These are phyloP conservation scores for Mucor piriformis DNA, from an alignment of 371 early-diverging fungal species.

Conservation along the genomic window DNA sequence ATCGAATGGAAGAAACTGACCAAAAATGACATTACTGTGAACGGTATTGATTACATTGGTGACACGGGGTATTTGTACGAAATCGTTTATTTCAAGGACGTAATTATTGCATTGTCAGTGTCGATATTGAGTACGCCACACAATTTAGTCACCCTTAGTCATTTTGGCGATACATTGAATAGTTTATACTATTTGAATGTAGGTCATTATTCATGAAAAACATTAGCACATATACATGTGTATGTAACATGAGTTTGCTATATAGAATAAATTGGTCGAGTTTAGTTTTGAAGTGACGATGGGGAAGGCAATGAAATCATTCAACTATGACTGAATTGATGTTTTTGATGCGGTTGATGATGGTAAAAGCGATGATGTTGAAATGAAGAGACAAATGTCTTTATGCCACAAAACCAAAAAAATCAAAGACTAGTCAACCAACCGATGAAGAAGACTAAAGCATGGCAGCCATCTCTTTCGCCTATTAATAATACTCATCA, in stretches of 20 bases:
- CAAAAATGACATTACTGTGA: too few species aligned
- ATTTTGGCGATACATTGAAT: not conserved
- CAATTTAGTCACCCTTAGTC: not conserved
- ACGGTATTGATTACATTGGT: too few species aligned
- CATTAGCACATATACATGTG: not conserved
- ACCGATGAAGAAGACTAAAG: too few species aligned
- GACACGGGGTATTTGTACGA: too few species aligned
- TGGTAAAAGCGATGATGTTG: not conserved
- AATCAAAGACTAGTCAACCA: too few species aligned
- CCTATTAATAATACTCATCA: too few species aligned
- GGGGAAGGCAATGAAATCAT: not conserved
- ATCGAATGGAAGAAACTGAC: not conserved
- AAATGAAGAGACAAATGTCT: not conserved
- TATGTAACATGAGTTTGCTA: not conserved
- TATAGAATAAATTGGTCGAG: not conserved
- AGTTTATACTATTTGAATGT: not conserved
- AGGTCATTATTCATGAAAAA: not conserved
- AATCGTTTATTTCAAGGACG: not conserved
- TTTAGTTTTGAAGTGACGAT: not conserved
- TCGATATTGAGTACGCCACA: not conserved
- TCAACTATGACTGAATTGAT: not conserved
- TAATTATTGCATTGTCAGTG: not conserved
- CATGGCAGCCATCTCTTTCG: too few species aligned
- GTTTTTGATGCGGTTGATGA: not conserved
- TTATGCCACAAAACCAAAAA: too few species aligned